Conservation (phyloP, 495 filamentous ascomycete genomes). For the Terfezia boudieri region DNA sequence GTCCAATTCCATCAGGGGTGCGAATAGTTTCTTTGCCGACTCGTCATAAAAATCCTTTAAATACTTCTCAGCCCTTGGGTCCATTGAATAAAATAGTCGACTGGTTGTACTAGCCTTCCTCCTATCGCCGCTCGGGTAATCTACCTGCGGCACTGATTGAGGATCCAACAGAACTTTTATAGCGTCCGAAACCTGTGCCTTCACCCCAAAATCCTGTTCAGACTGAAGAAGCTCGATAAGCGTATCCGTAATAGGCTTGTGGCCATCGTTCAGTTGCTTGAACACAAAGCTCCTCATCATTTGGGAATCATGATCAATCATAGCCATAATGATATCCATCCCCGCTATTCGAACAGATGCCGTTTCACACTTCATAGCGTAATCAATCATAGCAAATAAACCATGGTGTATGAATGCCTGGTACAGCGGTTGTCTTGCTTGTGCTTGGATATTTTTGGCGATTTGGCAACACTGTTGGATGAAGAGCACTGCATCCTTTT, state of each 20-base stretch:
- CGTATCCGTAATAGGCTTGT: slow-evolving; percentile 73
- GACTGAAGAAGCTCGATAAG: slow-evolving; percentile 79
- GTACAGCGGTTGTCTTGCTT: slow-evolving; percentile 57
- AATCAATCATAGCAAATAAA: slow-evolving; percentile 74
- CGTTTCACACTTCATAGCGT: slow-evolving; percentile 64
- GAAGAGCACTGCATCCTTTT: slow-evolving; percentile 86
- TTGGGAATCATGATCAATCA: slow-evolving; percentile 86
- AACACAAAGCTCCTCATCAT: slow-evolving; percentile 89
- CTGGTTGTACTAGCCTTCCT: slow-evolving; percentile 24
- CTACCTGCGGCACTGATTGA: slow-evolving; percentile 32
- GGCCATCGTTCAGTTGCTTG: slow-evolving; percentile 67
- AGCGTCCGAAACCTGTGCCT: slow-evolving; percentile 86
- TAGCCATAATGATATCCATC: slow-evolving; percentile 76
- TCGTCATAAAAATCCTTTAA: slow-evolving; percentile 74
- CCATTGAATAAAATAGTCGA: slow-evolving; percentile 15
- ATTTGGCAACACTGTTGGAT: slow-evolving; percentile 92
- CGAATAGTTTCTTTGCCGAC: slow-evolving; percentile 68
- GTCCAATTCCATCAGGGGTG: slow-evolving; percentile 65
- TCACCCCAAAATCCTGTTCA: slow-evolving; percentile 81
- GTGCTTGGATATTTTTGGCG: slow-evolving; percentile 78
- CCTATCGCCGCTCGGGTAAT: slow-evolving; percentile 30
- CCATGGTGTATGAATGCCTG: slow-evolving; percentile 74
- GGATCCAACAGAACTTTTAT: slow-evolving; percentile 87
- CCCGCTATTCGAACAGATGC: slow-evolving; percentile 74
- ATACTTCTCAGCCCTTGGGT: slow-evolving; percentile 67